A percentile compares a stretch with the other conserved stretches of the same genome.
These are phyloP conservation scores for Talaromyces sp. DNA, from an alignment of 2,329 filamentous ascomycete species.

Conservation along the genomic window DNA sequence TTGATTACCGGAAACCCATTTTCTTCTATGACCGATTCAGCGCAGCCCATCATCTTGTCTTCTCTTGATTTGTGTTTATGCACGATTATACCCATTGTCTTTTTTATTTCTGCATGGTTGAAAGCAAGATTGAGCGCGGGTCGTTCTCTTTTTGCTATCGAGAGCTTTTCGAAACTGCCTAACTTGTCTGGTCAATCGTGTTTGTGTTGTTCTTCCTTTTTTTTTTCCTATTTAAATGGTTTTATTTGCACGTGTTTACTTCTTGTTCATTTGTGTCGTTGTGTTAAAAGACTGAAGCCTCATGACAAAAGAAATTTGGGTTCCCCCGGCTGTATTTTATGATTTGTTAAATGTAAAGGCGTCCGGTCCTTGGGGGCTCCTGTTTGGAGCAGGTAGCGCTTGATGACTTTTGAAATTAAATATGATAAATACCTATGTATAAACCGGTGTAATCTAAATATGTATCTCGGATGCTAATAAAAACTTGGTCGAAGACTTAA, in stretches of 20 bases:
- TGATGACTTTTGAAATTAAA: background rate
- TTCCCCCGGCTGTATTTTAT: background rate
- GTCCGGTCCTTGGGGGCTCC: background rate
- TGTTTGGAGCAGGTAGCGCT: background rate
- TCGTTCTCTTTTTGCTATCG: constrained; percentile 1
- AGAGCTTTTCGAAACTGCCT: background rate
- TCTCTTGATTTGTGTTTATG: background rate
- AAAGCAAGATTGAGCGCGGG: constrained; percentile 7
- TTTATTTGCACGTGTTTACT: too few species aligned
- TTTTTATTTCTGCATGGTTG: background rate
- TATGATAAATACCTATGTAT: background rate
- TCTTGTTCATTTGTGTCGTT: background rate
- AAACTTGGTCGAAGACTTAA: constrained; percentile 18
- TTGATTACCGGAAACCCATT: background rate
- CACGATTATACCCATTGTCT: constrained; percentile 1
- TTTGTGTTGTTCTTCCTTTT: background rate
- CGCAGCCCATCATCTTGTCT: background rate
- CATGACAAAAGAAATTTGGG: background rate
- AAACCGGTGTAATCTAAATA: too few species aligned
- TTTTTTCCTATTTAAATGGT: background rate
- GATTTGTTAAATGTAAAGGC: background rate
- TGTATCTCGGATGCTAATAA: background rate
- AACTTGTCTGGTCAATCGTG: background rate
- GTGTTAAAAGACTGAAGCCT: background rate
- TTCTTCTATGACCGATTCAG: background rate